Evolutionary conservation across 257 asterid species (phyloP), one percentile per base, ranked within the genome.

Genomic region (Craterostigma plantagineum): DNA sequence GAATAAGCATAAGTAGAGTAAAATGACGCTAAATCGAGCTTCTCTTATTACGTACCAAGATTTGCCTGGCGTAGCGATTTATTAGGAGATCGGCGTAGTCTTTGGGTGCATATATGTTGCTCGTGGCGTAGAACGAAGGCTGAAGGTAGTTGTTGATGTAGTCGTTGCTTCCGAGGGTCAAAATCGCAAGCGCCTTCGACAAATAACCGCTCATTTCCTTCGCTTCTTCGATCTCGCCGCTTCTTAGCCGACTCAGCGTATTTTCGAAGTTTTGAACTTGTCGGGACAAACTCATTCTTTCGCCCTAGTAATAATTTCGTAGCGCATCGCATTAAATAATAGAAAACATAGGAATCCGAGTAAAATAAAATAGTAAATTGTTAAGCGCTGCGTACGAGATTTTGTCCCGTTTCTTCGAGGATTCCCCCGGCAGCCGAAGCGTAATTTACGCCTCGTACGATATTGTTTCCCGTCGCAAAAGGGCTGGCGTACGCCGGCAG

Each of bases 391-490:
- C 14, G 38, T 75, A 80, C 91, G 9, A 73, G 79, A 49, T 56
- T 58, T 52, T 48, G 68, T 14, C 91, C 93, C 0, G 93, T 76
- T 39, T 68, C 91, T 40, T 73, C 75, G 40, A 80, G 85, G 56
- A 80, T 76, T 16, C 91, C 85, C 8, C 77, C 91, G 6, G 76
- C 91, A 15, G 91, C 93, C 1, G 91, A 80, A 38, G 93, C 93
- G 49, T 76, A 80, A 37, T 80, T 80, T 35, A 80, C 73, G 44
- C 93, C 93, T 18, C 48, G 63, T 3, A 64, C 47, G 52, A 71
- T 48, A 34, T 60, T 59, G 16, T n/a, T 27, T 14, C 54, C 70
- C 0, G 57, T 48, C 6, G 74, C 61, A 3, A 38, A 42, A 17
- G 67, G 63, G 55, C 57, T 51, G 34, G 71, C 43, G 51, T 67